These are phyloP conservation scores for Aspergillus haitiensis DNA, from an alignment of 495 filamentous ascomycete species.

Conservation along the genomic window DNA sequence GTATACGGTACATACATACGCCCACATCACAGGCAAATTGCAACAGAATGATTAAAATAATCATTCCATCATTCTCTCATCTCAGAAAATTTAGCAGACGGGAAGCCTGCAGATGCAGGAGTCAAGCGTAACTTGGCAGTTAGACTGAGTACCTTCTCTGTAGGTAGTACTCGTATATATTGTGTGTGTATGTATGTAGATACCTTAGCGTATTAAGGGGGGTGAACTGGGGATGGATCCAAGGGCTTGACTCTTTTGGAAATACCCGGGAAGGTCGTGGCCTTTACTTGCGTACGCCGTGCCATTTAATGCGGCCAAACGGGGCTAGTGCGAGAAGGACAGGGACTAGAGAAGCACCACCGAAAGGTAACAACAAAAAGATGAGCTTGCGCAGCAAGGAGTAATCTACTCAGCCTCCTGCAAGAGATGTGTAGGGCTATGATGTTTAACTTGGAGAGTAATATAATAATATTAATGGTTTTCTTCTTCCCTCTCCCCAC, in stretches of 20 bases:
- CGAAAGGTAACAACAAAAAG: neutral
- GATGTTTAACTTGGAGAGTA: neutral
- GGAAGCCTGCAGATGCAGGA: slow-evolving; percentile 10
- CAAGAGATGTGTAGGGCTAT: slow-evolving; percentile 7
- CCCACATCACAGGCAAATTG: neutral
- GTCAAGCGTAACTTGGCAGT: neutral
- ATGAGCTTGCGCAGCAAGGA: slow-evolving; percentile 12
- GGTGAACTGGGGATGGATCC: slow-evolving; percentile 4
- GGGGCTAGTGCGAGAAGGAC: slow-evolving; percentile 6
- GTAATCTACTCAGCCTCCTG: slow-evolving; percentile 11
- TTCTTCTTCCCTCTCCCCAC: neutral
- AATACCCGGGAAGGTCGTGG: slow-evolving; percentile 21
- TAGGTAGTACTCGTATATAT: too few species aligned
- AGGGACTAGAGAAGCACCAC: neutral
- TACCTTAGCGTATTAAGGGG: neutral
- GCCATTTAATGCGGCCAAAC: slow-evolving; percentile 8
- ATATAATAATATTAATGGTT: neutral
- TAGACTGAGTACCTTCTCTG: too few species aligned
- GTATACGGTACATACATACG: neutral
- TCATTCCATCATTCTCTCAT: neutral
- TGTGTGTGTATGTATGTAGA: neutral
- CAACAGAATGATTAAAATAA: neutral
- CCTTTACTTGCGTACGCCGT: neutral
- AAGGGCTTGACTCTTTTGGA: neutral
- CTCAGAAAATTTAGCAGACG: slow-evolving; percentile 9